Conservation (phyloP, 768 basidiomycete species). For the Leccinum incarnatum region DNA sequence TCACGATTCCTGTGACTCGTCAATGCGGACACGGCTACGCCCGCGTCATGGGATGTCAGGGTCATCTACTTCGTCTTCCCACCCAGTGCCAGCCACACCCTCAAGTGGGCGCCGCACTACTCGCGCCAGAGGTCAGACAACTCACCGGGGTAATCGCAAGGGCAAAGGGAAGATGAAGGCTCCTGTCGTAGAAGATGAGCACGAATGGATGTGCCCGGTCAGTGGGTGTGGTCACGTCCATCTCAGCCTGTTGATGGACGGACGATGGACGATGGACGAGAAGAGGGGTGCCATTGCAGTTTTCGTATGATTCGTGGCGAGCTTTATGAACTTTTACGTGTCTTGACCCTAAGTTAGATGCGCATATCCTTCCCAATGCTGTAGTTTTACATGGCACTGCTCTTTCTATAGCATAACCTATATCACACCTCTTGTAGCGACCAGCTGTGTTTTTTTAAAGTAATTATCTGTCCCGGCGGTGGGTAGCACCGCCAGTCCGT, state of each 20-base stretch:
- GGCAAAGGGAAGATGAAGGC: conserved; percentile 35
- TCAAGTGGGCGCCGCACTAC: conserved; percentile 10
- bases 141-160: conserved; percentile 25
- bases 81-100: conserved; percentile 1
- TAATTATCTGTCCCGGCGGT: neutral
- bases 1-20: conserved; percentile 34
- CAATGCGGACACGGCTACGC: conserved; percentile 60
- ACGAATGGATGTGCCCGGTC: conserved; percentile 68
- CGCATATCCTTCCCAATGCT: conserved; percentile 1
- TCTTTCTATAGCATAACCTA: conserved; percentile 12
- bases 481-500: neutral
- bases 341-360: neutral
- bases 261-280: conserved; percentile 60
- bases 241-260: conserved; percentile 54
- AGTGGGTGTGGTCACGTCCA: conserved; percentile 52
- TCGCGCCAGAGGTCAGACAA: neutral
- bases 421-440: conserved; percentile 19
- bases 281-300: conserved; percentile 39
- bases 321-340: conserved; percentile 18
- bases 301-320: conserved; percentile 33
- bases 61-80: conserved; percentile 3
- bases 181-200: conserved; percentile 43
- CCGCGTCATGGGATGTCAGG: conserved; percentile 35
- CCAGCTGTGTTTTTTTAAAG: neutral
- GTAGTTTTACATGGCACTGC: conserved; percentile 3